Evolutionary conservation across 176 grass and related monocot genomes (phyloP).

Genomic region (Eragrostis nindensis): DNA sequence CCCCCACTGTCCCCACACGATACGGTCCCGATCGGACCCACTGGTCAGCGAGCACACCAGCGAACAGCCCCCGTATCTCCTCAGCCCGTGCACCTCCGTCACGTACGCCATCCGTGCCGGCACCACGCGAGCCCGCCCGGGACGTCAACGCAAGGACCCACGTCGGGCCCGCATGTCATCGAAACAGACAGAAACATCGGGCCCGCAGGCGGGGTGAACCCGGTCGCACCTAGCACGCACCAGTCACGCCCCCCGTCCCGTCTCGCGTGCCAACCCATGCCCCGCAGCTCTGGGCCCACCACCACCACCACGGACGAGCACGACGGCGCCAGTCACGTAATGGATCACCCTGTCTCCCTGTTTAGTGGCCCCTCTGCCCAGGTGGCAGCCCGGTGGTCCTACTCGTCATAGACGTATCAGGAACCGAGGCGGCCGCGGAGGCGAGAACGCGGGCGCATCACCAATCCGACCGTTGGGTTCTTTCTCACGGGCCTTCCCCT

Average conservation of each 20-base stretch:
- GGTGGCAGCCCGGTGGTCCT: background rate
- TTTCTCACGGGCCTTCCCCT: too few species aligned
- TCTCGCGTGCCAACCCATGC: too few species aligned
- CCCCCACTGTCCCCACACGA: background rate
- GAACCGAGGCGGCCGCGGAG: background rate
- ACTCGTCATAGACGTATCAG: background rate
- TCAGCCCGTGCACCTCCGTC: background rate
- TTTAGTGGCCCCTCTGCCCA: background rate
- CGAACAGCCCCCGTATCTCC: background rate
- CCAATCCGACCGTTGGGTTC: slow-evolving; percentile 33
- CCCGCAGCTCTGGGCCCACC: background rate
- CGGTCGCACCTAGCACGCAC: too few species aligned
- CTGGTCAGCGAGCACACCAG: background rate
- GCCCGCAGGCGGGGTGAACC: background rate
- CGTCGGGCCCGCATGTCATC: background rate
- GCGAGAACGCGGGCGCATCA: background rate
- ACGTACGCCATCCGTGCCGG: background rate
- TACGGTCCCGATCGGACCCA: rapidly evolving
- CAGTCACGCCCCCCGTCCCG: too few species aligned
- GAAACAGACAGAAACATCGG: background rate
- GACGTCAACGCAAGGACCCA: too few species aligned
- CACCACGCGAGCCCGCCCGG: background rate
- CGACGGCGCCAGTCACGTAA: background rate
- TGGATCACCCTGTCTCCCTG: background rate
- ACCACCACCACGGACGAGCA: background rate